phyloP scores from a whole-genome alignment of 305 asterid species.

The Fraxinus latifolia region DNA sequence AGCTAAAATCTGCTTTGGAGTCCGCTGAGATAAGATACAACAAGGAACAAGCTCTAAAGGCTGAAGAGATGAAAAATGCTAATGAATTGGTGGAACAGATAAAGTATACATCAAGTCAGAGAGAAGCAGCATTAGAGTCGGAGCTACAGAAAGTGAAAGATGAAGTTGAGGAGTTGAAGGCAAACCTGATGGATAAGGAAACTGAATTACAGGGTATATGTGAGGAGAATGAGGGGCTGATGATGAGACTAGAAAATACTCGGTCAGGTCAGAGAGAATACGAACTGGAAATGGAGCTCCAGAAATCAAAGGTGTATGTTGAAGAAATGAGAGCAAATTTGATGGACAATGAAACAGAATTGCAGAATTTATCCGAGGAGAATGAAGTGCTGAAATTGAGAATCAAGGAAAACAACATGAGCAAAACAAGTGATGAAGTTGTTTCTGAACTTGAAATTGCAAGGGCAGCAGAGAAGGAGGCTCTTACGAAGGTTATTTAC shows the following conservation, averaged over 20 bases:
- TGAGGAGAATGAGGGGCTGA: constrained; percentile 55
- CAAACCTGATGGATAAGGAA: constrained; percentile 62
- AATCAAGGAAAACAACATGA: constrained; percentile 24
- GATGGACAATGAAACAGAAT: constrained; percentile 42
- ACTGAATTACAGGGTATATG: constrained; percentile 52
- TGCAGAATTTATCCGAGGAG: constrained; percentile 31
- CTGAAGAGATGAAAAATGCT: constrained; percentile 36
- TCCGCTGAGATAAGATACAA: constrained; percentile 40
- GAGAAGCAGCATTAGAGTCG: constrained; percentile 55
- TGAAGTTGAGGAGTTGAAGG: constrained; percentile 59
- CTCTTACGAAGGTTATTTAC: constrained; percentile 32
- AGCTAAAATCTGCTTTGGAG: constrained; percentile 40
- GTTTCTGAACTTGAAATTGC: constrained; percentile 32
- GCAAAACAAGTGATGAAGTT: constrained; percentile 20
- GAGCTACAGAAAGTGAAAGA: constrained; percentile 46
- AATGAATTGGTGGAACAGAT: constrained; percentile 43
- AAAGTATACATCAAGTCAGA: constrained; percentile 35
- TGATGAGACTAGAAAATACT: constrained; percentile 35
- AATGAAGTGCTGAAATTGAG: constrained; percentile 35
- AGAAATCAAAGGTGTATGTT: constrained; percentile 25
- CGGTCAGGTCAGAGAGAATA: constrained; percentile 35
- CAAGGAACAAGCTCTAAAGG: constrained; percentile 38
- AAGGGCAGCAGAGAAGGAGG: constrained; percentile 49
- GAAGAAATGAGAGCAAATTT: constrained; percentile 36
- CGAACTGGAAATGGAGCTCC: constrained; percentile 46